Base-by-base conservation (phyloP, 108 stramenopile species). In the Bacterosira constricta region DNA sequence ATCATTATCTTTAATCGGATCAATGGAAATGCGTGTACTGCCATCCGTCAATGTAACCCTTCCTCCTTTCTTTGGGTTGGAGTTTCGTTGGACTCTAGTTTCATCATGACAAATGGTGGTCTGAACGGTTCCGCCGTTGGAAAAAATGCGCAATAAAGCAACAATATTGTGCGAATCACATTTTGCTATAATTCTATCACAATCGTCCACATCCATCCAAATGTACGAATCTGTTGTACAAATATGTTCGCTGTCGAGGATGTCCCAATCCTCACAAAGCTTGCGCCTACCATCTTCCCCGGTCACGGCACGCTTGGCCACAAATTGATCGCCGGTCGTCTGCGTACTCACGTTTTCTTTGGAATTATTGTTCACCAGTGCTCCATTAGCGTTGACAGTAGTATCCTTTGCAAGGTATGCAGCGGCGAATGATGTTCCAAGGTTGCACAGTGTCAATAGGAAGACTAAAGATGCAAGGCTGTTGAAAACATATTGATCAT, bases 361-460 rank as follows among this genome's bases (percentile, higher is more conserved):
- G 6, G 52, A 38, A 11, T 72, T 49, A 8, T 42, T 36, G 52
- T 63, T 29, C 32, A 63, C 37, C 42, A 72, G 58, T 53, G 52
- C 71, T 21, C 63, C 60, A 8, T 45, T 63, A 26, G 27, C 38
- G 47, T 55, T 72, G 51, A 42, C 55, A 20, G 63, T 63, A 13
- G 77, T 79, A 53, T 87, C 86, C 69, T 84, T 87, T 54, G 81
- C 81, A 20, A 87, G 54, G 25, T 63, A 67, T 1, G 83, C 86
- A 7, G 83, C 86, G 18, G 83, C 83, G 59, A 84, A 82, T 32
- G 66, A 64, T 6, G 86, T 82, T 26, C 71, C 86, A 18, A 87
- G 70, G 61, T 83, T 87, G 34, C 66, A 53, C 25, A 87, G 29
- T 9, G 83, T 52, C 38, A 87, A 41, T 11, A 87, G 18, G 25